Base-by-base conservation (phyloP, 2,329 filamentous ascomycete genomes). In the Daldinia eschscholtzii region DNA sequence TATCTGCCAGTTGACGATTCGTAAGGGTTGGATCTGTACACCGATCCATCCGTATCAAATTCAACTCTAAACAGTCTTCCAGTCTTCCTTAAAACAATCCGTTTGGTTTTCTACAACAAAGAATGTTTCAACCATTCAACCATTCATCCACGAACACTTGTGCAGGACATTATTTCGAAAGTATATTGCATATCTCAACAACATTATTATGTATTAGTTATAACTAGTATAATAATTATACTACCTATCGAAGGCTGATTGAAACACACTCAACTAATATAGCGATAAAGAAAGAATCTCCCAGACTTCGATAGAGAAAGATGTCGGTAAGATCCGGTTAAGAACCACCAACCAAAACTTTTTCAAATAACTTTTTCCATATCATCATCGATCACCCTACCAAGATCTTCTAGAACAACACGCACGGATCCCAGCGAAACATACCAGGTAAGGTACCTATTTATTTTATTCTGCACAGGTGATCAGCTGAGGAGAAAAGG, bases 281-380 rank as follows among this genome's bases (percentile, higher is more conserved):
- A 28, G 23, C 18, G 52, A 57, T 23, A 23, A 55, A 59, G 35
- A 39, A 46, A 30, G 57, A 15, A 58, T 37, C 3, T n/a, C 33
- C 23, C 35, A 28, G 39, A 52, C 57, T 61, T 46, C 12, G 35
- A 57, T 57, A 50, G 57, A 41, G 9, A 46, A 46, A 18, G 28
- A 64, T 48, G 56, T 66, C 63, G 60, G 57, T 42, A 62, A 62
- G 41, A 57, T 63, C 61, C 65, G 61, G 55, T 65, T 50, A 15
- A 26, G 57, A 57, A 39, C 39, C 50, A 66, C 58, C 37, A 52
- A 61, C 44, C 35, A 23, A 23, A 65, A 56, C 33, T 57, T 44
- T 37, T 55, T 37, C n/a, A n/a, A 55, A 55, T 55, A 5, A 30
- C 30, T 37, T 35, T 35, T 37, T 35, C 52, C 18, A 26, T 60